These are phyloP conservation scores for Alnus glutinosa DNA, from an alignment of 306 rosid species.

Conservation along the genomic window DNA sequence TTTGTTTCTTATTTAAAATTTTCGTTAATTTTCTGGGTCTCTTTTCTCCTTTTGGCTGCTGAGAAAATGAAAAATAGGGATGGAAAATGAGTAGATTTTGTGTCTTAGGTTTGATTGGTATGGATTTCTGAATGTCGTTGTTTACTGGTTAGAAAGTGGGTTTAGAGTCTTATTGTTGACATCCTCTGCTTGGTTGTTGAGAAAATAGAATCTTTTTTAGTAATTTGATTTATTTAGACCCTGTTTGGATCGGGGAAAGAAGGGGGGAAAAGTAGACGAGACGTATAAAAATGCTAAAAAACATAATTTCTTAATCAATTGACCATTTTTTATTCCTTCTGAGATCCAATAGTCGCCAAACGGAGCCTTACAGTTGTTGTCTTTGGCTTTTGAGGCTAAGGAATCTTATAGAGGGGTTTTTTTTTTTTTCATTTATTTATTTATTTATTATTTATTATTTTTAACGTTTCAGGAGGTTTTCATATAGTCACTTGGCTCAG, in stretches of 20 bases:
- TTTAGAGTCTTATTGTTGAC: background rate
- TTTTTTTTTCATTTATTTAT: background rate
- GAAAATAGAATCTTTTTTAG: background rate
- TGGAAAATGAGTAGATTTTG: background rate
- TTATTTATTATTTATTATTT: too few relatives aligned
- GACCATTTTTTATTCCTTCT: background rate
- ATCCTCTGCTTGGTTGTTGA: too few relatives aligned
- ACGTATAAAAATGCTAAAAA: background rate
- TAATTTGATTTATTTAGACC: background rate
- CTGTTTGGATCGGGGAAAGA: background rate
- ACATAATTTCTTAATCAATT: background rate
- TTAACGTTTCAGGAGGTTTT: conserved; percentile 67
- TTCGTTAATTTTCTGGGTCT: background rate
- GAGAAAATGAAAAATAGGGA: background rate
- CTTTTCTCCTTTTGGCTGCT: background rate
- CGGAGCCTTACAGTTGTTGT: background rate
- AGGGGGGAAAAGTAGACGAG: background rate
- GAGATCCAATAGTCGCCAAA: background rate
- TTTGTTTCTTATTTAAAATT: background rate
- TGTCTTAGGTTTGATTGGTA: background rate
- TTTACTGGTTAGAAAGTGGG: too few relatives aligned
- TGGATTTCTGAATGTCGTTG: background rate
- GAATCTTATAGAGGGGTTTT: background rate
- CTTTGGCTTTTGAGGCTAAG: background rate
- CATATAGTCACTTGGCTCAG: conserved; percentile 67